These are phyloP conservation scores for Pyricularia sp. DNA, from an alignment of 2,329 filamentous ascomycete species.

Conservation along the genomic window DNA sequence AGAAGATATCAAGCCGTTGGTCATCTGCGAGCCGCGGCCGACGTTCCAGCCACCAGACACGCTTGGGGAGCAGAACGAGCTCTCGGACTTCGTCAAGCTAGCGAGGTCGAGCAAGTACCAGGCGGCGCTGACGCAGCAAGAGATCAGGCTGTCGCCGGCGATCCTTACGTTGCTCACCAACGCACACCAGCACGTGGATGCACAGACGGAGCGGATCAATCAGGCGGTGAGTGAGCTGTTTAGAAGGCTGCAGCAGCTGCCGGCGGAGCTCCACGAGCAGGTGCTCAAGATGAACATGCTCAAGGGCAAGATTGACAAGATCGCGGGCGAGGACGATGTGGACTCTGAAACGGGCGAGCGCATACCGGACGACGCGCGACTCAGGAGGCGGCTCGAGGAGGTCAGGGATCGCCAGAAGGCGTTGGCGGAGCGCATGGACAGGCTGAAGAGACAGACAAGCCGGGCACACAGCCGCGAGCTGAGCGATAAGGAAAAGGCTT, in stretches of 20 bases:
- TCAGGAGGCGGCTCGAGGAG: constrained; percentile 47
- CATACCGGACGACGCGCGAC: constrained; percentile 39
- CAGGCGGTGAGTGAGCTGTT: constrained; percentile 66
- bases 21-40: constrained; percentile 54
- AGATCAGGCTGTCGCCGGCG: constrained; percentile 60
- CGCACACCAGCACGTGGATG: constrained; percentile 60
- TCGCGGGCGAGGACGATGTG: constrained; percentile 39
- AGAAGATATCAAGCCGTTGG: constrained; percentile 31
- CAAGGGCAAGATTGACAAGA: constrained; percentile 54
- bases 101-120: constrained; percentile 50
- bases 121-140: constrained; percentile 49
- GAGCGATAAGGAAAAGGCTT: constrained; percentile 53
- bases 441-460: constrained; percentile 40
- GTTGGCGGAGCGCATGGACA: constrained; percentile 51
- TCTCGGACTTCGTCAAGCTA: constrained; percentile 21
- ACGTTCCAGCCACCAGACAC: constrained; percentile 39
- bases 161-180: constrained; percentile 65
- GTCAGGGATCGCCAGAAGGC: constrained; percentile 47
- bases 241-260: constrained; percentile 57
- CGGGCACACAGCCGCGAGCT: constrained; percentile 40
- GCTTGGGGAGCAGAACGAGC: constrained; percentile 11
- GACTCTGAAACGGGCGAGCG: constrained; percentile 19
- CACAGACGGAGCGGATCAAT: constrained; percentile 60
- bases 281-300: constrained; percentile 57
- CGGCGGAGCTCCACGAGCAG: constrained; percentile 58